Conservation (phyloP, 164 flowering plant species). For the Santalum album region DNA sequence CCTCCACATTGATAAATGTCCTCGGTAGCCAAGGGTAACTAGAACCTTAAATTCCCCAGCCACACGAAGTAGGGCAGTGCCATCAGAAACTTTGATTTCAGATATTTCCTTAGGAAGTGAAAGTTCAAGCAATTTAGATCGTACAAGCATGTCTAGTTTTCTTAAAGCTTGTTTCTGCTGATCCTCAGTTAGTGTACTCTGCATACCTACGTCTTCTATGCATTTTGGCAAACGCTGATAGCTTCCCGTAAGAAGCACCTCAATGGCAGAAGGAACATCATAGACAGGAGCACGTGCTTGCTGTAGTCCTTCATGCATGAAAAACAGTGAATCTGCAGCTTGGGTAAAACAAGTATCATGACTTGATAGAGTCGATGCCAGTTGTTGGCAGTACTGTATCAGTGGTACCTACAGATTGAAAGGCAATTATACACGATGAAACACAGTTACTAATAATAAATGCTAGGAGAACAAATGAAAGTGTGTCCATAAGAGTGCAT, state of each 20-base stretch:
- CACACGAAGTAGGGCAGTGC: slow-evolving; percentile 69
- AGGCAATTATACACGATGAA: neutral
- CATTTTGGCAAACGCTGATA: slow-evolving; percentile 91
- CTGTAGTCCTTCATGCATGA: slow-evolving; percentile 95
- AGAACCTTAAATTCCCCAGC: slow-evolving; percentile 90
- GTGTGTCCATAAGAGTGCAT: neutral
- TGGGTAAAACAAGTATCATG: slow-evolving; percentile 97
- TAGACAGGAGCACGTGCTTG: slow-evolving; percentile 98
- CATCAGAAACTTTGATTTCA: slow-evolving; percentile 73
- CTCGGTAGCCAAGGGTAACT: slow-evolving; percentile 93
- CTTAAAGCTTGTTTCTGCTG: slow-evolving; percentile 68
- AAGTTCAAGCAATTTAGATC: slow-evolving; percentile 80
- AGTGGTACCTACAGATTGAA: slow-evolving; percentile 71
- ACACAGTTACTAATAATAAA: neutral
- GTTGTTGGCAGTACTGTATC: slow-evolving; percentile 91
- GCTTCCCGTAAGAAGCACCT: slow-evolving; percentile 71
- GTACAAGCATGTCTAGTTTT: slow-evolving; percentile 71
- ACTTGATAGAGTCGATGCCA: slow-evolving; percentile 79
- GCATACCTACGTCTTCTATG: slow-evolving; percentile 73
- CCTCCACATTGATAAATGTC: slow-evolving; percentile 89
- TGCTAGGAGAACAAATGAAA: neutral
- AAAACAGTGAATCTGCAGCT: slow-evolving; percentile 92
- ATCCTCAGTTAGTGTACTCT: slow-evolving; percentile 46
- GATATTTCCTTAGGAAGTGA: slow-evolving; percentile 71
- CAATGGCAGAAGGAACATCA: slow-evolving; percentile 96